Percentiles rank a stretch among this genome's conserved stretches.
Conservation (phyloP, 441 rosid genomes). For the Brassica hybrid region DNA sequence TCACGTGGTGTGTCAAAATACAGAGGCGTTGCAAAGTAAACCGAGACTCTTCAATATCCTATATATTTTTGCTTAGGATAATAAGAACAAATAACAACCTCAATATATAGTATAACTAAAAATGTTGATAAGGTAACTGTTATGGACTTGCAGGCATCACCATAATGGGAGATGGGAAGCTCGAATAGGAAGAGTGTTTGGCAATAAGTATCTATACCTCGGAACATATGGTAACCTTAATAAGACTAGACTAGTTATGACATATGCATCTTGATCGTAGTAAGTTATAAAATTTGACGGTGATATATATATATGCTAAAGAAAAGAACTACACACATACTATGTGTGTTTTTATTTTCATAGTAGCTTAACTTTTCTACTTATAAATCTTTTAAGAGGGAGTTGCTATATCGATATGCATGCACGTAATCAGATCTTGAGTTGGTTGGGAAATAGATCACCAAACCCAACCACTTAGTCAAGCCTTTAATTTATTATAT, state of each 20-base stretch:
- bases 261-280: not conserved
- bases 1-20: slow-evolving; percentile 88
- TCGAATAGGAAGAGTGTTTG: slow-evolving; percentile 83
- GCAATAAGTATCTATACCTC: slow-evolving; percentile 84
- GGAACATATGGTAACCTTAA: slow-evolving; percentile 61
- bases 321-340: not conserved
- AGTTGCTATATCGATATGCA: slow-evolving; percentile 21
- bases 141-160: slow-evolving; percentile 63
- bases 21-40: slow-evolving; percentile 89
- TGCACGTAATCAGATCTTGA: slow-evolving; percentile 25
- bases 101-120: too few relatives aligned
- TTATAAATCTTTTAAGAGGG: not conserved
- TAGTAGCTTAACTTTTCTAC: not conserved
- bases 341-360: slow-evolving; percentile 12
- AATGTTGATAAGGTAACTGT: not conserved
- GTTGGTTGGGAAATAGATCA: slow-evolving; percentile 40
- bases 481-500: slow-evolving; percentile 19
- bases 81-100: not conserved
- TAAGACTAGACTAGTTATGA: not conserved
- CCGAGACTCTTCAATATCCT: not conserved
- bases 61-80: not conserved
- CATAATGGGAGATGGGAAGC: slow-evolving; percentile 97
- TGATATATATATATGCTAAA: not conserved
- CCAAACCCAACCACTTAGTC: slow-evolving; percentile 42
- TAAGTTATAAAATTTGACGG: too few relatives aligned